A percentile compares a stretch with the other conserved stretches of the same genome.
Evolutionary conservation across 305 asterid genomes (phyloP).

Genomic region (Striga hermonthica): DNA sequence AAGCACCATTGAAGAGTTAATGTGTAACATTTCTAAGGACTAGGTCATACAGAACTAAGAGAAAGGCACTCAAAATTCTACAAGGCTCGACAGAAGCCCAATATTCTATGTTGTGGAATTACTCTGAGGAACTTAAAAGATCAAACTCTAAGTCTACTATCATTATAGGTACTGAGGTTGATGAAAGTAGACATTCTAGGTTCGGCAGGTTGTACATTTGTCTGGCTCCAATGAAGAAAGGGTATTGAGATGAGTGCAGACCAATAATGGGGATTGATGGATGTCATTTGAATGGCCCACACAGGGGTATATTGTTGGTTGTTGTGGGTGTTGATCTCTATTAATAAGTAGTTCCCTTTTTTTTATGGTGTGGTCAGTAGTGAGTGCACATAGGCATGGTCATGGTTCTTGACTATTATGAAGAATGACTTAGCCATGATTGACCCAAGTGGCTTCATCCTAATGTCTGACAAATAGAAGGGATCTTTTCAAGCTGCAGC

Average conservation of each 20-base stretch:
- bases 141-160: not conserved
- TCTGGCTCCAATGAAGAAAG: not conserved
- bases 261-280: not conserved
- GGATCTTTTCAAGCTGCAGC: not conserved
- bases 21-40: not conserved
- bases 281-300: not conserved
- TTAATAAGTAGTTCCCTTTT: not conserved
- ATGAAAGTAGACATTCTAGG: too few relatives aligned
- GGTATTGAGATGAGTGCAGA: not conserved
- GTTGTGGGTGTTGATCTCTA: not conserved
- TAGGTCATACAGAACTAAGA: not conserved
- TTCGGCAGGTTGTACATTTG: not conserved
- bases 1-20: not conserved
- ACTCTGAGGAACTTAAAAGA: not conserved
- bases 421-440: not conserved
- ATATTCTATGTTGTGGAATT: too few relatives aligned
- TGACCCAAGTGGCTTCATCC: not conserved
- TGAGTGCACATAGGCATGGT: not conserved
- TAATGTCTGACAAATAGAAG: too few relatives aligned
- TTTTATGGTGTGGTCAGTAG: not conserved
- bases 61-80: not conserved
- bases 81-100: not conserved
- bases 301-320: not conserved
- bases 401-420: not conserved
- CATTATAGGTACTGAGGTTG: not conserved